Percentiles rank a stretch among this genome's conserved stretches.
phyloP scores from a whole-genome alignment of 768 basidiomycete species.

The Rhodosporidiobolus odoratus region DNA sequence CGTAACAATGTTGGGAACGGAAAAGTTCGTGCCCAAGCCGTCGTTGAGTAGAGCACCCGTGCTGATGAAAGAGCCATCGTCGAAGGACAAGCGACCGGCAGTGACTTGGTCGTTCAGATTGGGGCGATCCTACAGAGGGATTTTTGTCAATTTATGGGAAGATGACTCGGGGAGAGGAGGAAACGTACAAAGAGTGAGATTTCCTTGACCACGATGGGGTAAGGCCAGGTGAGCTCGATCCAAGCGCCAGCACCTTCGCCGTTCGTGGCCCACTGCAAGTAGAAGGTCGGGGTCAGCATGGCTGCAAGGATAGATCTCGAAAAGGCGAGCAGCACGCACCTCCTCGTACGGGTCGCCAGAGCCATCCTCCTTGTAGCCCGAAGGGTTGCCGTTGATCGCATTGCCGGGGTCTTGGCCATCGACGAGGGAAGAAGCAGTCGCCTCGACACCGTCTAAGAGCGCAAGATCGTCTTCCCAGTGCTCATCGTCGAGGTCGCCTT shows the following conservation, averaged over 20 bases:
- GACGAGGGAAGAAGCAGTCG: constrained; percentile 6
- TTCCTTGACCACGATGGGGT: constrained; percentile 15
- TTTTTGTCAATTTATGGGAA: not conserved
- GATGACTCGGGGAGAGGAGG: not conserved
- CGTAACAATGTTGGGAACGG: constrained; percentile 11
- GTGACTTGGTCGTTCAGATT: constrained; percentile 34
- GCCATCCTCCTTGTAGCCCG: constrained; percentile 24
- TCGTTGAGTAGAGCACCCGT: constrained; percentile 24
- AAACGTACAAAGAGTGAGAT: constrained; percentile 19
- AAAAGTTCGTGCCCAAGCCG: constrained; percentile 26
- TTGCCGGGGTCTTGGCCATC: constrained; percentile 7
- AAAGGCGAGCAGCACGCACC: too few species aligned
- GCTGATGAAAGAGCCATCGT: constrained; percentile 12
- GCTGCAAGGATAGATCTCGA: too few species aligned
- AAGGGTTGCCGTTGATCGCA: constrained; percentile 16
- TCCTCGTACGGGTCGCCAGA: constrained; percentile 8
- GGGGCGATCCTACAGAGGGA: constrained; percentile 24
- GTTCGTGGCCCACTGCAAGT: constrained; percentile 30
- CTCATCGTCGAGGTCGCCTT: constrained; percentile 13
- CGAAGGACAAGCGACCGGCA: constrained; percentile 16
- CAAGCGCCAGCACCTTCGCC: constrained; percentile 19
- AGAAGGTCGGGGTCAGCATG: too few species aligned
- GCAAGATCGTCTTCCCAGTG: constrained; percentile 29
- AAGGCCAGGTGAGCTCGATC: constrained; percentile 21
- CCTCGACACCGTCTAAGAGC: not conserved